Evolutionary conservation across 2,329 filamentous ascomycete species (phyloP).

Genomic region (Fonsecaea multimorphosa): DNA sequence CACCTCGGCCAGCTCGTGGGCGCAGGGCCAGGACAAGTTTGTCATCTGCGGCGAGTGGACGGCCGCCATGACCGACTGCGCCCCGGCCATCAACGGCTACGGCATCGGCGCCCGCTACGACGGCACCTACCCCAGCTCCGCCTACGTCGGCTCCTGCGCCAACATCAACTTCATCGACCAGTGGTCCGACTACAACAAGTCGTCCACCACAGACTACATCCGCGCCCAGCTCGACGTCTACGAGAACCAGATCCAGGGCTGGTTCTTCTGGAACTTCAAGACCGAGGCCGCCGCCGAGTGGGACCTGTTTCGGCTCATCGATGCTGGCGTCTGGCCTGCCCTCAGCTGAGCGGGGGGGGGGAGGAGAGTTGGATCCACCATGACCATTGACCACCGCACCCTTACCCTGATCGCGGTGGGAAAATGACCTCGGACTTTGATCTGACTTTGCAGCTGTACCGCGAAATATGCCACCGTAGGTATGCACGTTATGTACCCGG

Average conservation of each 20-base stretch:
- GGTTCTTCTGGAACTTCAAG: slow-evolving; percentile 60
- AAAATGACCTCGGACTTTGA: no score
- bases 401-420: no score
- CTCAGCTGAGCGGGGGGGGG: not conserved
- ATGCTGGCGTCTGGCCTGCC: slow-evolving; percentile 49
- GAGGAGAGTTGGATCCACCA: no score
- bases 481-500: no score
- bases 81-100: slow-evolving; percentile 61
- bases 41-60: slow-evolving; percentile 73
- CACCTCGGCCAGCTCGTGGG: slow-evolving; percentile 57
- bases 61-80: slow-evolving; percentile 68
- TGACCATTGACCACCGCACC: no score
- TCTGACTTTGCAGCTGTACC: no score
- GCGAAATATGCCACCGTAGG: no score
- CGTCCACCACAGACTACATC: slow-evolving; percentile 51
- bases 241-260: slow-evolving; percentile 50
- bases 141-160: slow-evolving; percentile 61
- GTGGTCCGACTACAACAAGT: slow-evolving; percentile 52
- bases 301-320: slow-evolving; percentile 54
- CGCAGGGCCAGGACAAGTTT: slow-evolving; percentile 65
- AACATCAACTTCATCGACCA: slow-evolving; percentile 57
- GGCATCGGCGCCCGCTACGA: slow-evolving; percentile 65
- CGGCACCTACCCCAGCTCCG: slow-evolving; percentile 46
- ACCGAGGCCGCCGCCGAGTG: slow-evolving; percentile 57
- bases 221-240: slow-evolving; percentile 55